Conservation (phyloP, 73 alveolate species). For the Symbiodinium pilosum region DNA sequence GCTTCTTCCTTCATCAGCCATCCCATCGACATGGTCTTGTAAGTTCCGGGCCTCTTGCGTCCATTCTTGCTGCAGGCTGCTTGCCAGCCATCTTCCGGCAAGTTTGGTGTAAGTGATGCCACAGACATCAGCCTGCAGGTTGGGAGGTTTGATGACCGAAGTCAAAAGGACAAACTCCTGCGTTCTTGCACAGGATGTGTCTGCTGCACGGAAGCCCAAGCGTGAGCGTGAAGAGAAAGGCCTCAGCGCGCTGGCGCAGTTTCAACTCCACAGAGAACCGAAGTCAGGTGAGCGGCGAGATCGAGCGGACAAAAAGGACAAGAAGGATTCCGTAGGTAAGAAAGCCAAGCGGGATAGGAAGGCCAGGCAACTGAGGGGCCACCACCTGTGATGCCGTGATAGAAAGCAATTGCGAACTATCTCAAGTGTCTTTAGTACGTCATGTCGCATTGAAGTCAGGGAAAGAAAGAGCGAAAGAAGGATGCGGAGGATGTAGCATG, state of each 20-base stretch:
- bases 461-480: not conserved
- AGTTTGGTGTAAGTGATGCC: not conserved
- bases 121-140: not conserved
- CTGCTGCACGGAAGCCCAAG: not conserved
- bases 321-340: not conserved
- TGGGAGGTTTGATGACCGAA: not conserved
- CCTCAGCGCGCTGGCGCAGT: not conserved
- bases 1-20: no score
- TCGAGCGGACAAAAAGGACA: not conserved
- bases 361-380: not conserved
- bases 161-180: no score
- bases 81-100: not conserved
- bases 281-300: not conserved
- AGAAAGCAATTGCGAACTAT: not conserved
- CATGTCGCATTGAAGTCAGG: not conserved
- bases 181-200: not conserved
- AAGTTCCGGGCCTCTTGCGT: no score
- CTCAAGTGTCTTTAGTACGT: not conserved
- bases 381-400: not conserved
- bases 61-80: not conserved
- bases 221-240: conserved; percentile 15
- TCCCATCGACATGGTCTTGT: no score
- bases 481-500: not conserved
- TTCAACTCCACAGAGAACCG: not conserved
- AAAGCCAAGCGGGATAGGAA: not conserved